Evolutionary conservation across 2,329 filamentous ascomycete species (phyloP).

Genomic region (Ambrosiella beaveri): DNA sequence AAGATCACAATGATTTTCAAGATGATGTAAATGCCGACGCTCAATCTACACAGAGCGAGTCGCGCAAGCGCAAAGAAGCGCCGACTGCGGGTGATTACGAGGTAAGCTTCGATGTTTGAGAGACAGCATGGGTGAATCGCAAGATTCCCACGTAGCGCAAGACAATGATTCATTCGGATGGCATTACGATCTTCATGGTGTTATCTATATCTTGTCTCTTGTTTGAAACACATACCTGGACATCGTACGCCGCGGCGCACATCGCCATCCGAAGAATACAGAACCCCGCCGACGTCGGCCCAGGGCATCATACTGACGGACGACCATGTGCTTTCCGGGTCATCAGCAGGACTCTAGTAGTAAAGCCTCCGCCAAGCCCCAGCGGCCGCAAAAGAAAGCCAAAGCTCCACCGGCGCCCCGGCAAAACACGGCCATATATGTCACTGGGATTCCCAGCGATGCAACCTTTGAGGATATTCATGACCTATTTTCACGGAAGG

Average conservation of each 20-base stretch:
- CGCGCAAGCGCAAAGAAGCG: conserved; percentile 27
- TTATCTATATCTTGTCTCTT: too few relatives aligned
- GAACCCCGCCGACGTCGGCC: conserved; percentile 1
- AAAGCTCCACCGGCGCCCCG: conserved; percentile 33
- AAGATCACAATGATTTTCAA: conserved; percentile 15
- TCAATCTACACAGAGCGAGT: neutral
- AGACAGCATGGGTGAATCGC: neutral
- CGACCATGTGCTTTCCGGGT: conserved; percentile 5
- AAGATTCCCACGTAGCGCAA: neutral
- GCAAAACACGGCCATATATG: conserved; percentile 81
- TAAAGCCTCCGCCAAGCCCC: conserved; percentile 5
- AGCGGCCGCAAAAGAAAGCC: conserved; percentile 28
- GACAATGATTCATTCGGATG: neutral
- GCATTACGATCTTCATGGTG: neutral
- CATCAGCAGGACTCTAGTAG: conserved; percentile 5
- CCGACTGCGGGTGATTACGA: conserved; percentile 22
- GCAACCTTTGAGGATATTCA: conserved; percentile 65
- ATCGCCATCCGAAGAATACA: neutral
- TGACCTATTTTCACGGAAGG: conserved; percentile 66
- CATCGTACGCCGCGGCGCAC: neutral
- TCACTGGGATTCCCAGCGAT: conserved; percentile 71
- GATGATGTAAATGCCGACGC: neutral
- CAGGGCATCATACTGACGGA: conserved; percentile 11
- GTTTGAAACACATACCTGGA: neutral
- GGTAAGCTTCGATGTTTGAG: conserved; percentile 10